Percentiles rank a stretch among this genome's conserved stretches.
phyloP scores from a whole-genome alignment of 2,329 filamentous ascomycete species.

The Leptoxyphium fumago region DNA sequence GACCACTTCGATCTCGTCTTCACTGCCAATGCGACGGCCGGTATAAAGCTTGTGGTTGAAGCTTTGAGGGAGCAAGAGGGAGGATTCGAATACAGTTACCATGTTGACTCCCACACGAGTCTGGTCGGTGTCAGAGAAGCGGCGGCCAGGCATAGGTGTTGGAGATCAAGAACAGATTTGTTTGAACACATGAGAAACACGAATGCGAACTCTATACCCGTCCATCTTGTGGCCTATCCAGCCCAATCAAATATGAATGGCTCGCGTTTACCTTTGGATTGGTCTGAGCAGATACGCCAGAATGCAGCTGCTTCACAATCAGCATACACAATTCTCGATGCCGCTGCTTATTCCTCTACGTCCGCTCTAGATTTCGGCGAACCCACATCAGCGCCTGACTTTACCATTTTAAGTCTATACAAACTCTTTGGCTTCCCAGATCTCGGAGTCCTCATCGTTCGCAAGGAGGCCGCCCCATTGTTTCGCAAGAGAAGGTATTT shows the following conservation, averaged over 20 bases:
- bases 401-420: constrained; percentile 76
- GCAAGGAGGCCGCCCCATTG: constrained; percentile 53
- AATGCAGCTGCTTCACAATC: constrained; percentile 4
- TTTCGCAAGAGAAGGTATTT: constrained; percentile 59
- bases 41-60: constrained; percentile 74
- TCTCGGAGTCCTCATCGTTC: constrained; percentile 69
- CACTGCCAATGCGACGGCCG: constrained; percentile 82
- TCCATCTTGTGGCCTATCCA: constrained; percentile 61
- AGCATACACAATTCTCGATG: constrained; percentile 62
- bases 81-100: constrained; percentile 73
- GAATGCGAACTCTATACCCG: constrained; percentile 11
- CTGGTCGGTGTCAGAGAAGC: constrained; percentile 58
- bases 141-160: constrained; percentile 49
- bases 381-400: constrained; percentile 54
- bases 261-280: constrained; percentile 54
- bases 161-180: constrained; percentile 48
- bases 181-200: constrained; percentile 42
- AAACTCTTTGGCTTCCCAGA: constrained; percentile 98
- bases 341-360: constrained; percentile 67
- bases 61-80: constrained; percentile 50
- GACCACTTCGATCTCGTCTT: constrained; percentile 78
- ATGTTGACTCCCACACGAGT: constrained; percentile 74
- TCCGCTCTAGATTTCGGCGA: constrained; percentile 58
- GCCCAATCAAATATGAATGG: constrained; percentile 93
- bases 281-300: constrained; percentile 28